Percentiles rank a stretch among this genome's conserved stretches.
Evolutionary conservation across 1,284 basidiomycete genomes (phyloP).

Genomic region (Takashimella tepidaria): DNA sequence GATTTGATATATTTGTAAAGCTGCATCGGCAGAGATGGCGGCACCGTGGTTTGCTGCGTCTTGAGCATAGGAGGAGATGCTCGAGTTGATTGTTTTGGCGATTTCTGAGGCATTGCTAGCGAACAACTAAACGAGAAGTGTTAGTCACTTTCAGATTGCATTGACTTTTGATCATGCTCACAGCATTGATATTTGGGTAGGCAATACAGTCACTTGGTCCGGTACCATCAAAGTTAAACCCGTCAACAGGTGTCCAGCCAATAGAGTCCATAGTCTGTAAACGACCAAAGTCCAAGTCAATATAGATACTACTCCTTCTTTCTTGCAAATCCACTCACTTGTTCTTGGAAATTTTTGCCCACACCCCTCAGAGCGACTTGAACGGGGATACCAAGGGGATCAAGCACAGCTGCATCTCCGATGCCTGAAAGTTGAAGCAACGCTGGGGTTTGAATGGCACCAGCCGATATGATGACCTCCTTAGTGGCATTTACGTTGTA

Average conservation of each 20-base stretch:
- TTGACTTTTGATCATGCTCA: too few species aligned
- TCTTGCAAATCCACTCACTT: constrained; percentile 11
- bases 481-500: constrained; percentile 9
- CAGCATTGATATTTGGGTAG: constrained; percentile 14
- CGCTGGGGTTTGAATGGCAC: constrained; percentile 13
- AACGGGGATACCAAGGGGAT: constrained; percentile 12
- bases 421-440: constrained; percentile 18
- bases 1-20: constrained; percentile 21
- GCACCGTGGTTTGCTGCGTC: constrained; percentile 22
- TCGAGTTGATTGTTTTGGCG: not conserved
- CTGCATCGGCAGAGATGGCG: constrained; percentile 16
- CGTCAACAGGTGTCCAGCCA: constrained; percentile 21
- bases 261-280: constrained; percentile 19
- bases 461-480: constrained; percentile 15
- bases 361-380: constrained; percentile 20
- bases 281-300: too few species aligned
- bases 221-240: constrained; percentile 14
- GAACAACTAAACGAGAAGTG: constrained; percentile 3
- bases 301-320: too few species aligned
- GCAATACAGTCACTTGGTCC: constrained; percentile 19
- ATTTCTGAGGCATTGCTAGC: not conserved
- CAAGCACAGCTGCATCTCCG: constrained; percentile 8
- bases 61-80: constrained; percentile 23
- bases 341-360: constrained; percentile 31
- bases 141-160: too few species aligned